Evolutionary conservation across 106 monocot species (phyloP), one percentile per base, ranked within the genome.

Genomic region (Allium fistulosum): DNA sequence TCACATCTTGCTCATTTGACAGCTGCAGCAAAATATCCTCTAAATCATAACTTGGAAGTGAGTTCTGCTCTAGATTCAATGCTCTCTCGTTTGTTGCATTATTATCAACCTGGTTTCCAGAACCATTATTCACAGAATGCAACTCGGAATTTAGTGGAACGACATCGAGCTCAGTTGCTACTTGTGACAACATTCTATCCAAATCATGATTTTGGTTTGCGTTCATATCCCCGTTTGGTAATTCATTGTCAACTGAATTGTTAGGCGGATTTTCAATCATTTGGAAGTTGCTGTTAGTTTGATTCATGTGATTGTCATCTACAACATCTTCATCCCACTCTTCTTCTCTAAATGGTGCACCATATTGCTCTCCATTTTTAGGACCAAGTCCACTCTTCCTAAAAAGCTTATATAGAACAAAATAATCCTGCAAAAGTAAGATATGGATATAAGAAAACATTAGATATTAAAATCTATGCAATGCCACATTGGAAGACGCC

Each of bases 331-430:
- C 88, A 10, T 76, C 74, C 92, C 91, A 92, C 15, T 88, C 88
- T 57, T 88, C 86, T 77, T 96, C 96, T 48, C 62, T 77, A 57
- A 86, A 96, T 62, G 91, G 88, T 12, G 96, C 91, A 46, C 96
- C 96, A 75, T 92, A 92, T 65, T 96, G 83, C 48, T 96, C 96
- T 22, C 92, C 92, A 57, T 86, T 96, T 69, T 92, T 96, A 8
- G 96, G 96, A 49, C 96, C 96, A 57, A 78, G 78, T 2, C 92
- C 92, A 62, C 96, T 96, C 82, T 92, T 96, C 61, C 72, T 76
- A 46, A 84, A 92, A 26, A 86, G 18, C 65, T 86, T 89, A 66
- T 88, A 96, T 8, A 96, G 76, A 0, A 85, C 92, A 72, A 80
- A 92, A 45, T 66, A 67, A 66, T 88, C 96, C 85, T 94, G 45